Evolutionary conservation across 1,284 basidiomycete species (phyloP).

Genomic region (Pterula multifida): DNA sequence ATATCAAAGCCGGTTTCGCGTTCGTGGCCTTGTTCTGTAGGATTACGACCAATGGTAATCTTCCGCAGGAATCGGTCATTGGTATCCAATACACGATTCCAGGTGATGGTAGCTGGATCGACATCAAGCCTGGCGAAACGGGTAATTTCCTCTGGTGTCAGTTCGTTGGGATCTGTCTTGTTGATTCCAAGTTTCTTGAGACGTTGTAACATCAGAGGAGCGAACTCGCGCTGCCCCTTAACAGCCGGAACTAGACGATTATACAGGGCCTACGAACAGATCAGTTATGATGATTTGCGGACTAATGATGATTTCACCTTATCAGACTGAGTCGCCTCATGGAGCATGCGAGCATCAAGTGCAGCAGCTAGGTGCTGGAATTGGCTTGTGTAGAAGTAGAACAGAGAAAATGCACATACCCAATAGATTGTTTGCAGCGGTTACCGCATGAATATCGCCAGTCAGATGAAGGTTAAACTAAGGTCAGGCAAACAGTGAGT

Average conservation of each 20-base stretch:
- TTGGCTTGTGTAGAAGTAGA: not conserved
- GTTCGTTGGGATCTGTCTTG: constrained; percentile 87
- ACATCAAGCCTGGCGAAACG: constrained; percentile 87
- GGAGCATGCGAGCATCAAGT: constrained; percentile 95
- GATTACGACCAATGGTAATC: constrained; percentile 84
- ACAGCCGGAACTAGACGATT: constrained; percentile 86
- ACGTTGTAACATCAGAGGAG: constrained; percentile 93
- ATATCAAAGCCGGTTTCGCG: constrained; percentile 94
- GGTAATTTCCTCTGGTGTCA: constrained; percentile 88
- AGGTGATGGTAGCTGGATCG: constrained; percentile 87
- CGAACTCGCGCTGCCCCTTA: constrained; percentile 92
- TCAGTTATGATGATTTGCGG: not conserved
- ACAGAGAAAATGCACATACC: constrained; percentile 27
- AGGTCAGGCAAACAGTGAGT: not conserved
- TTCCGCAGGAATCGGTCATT: constrained; percentile 96
- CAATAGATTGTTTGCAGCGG: constrained; percentile 94
- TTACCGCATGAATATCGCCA: constrained; percentile 96
- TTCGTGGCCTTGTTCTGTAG: constrained; percentile 85
- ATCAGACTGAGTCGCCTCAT: constrained; percentile 92
- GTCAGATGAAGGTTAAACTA: constrained; percentile 94
- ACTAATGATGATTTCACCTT: constrained; percentile 58
- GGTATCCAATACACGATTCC: constrained; percentile 95
- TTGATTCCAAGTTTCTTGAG: constrained; percentile 91
- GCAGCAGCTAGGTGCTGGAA: constrained; percentile 61
- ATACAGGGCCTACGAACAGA: constrained; percentile 58